Base-by-base conservation (phyloP, 2,329 filamentous ascomycete genomes). In the Chaetomium sp. region DNA sequence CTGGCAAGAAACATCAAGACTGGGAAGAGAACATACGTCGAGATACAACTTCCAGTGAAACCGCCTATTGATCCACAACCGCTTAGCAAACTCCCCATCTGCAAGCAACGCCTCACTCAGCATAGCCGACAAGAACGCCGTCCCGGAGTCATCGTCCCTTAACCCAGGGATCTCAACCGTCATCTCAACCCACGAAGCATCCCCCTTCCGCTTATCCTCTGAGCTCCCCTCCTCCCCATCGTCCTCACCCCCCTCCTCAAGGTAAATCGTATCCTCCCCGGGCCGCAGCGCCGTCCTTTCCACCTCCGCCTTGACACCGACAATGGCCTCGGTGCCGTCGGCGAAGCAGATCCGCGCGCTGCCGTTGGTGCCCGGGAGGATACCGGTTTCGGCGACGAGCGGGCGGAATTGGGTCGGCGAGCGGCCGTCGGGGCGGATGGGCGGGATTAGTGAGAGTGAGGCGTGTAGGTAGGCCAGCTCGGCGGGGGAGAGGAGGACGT, bases 41-140 rank as follows among this genome's bases (percentile, higher is more conserved):
- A 99, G 81, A 72, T 92, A 97, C 55, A 99, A 71, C 73, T 91
- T 89, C 94, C 94, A 99, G 77, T 97, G 92, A 78, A 92, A 99
- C 45, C 91, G 81, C 57, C 79, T 75, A 74, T 96, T 97, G 70
- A 99, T 96, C 71, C 85, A 87, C 67, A 99, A 72, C 66, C 86
- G 82, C 70, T 82, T 84, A 61, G 80, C 79, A 69, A 89, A 81
- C 66, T 79, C 79, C 19, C 84, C 86, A 71, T 85, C 87, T 36
- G 84, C 85, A 57, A 94, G 78, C 72, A 99, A 70, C 54, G 89
- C 89, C 78, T 99, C 94, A 54, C 82, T 84, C 71, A 97, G 77
- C 88, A 97, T 94, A 63, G 89, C 86, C 1, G 85, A 84, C 67
- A 97, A 73, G 68, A 95, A 96, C 19, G 95, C 85, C 3, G 91